Evolutionary conservation across 1,284 basidiomycete species (phyloP).

Genomic region (Neolentinus lepideus): DNA sequence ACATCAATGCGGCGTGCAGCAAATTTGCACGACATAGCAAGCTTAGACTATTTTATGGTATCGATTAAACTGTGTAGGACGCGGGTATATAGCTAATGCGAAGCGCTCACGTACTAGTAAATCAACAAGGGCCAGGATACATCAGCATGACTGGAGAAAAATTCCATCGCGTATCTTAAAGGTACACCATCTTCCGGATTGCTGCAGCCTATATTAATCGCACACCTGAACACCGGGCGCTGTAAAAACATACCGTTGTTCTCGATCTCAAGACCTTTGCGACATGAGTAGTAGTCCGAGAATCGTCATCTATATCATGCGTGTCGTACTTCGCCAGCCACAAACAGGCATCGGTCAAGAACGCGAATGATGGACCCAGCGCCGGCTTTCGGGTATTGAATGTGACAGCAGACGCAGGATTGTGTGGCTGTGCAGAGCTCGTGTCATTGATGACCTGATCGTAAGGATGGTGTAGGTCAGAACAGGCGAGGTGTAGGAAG

Average conservation of each 20-base stretch:
- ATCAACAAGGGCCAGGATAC: too few relatives aligned
- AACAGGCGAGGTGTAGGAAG: constrained; percentile 22
- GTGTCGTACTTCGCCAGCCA: constrained; percentile 42
- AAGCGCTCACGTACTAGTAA: too few relatives aligned
- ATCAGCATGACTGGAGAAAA: not conserved
- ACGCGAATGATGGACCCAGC: constrained; percentile 67
- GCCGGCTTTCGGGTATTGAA: constrained; percentile 52
- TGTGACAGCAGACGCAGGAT: constrained; percentile 30
- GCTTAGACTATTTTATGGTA: too few relatives aligned
- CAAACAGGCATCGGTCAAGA: constrained; percentile 62
- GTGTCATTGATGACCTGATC: constrained; percentile 40
- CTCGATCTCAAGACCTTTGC: constrained; percentile 26
- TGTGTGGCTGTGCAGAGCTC: constrained; percentile 24
- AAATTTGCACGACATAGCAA: too few relatives aligned
- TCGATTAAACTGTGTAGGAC: too few relatives aligned
- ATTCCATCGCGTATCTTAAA: not conserved
- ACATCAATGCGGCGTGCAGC: too few relatives aligned
- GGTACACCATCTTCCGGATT: constrained; percentile 1
- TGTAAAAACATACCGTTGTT: not conserved
- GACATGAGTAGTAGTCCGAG: constrained; percentile 20
- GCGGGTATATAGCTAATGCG: too few relatives aligned
- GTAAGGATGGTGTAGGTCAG: not conserved
- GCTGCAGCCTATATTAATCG: not conserved
- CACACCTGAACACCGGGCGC: not conserved
- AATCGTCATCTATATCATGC: constrained; percentile 9